Evolutionary conservation across 148 eudicot species (phyloP).

Genomic region (Polygonum aviculare): DNA sequence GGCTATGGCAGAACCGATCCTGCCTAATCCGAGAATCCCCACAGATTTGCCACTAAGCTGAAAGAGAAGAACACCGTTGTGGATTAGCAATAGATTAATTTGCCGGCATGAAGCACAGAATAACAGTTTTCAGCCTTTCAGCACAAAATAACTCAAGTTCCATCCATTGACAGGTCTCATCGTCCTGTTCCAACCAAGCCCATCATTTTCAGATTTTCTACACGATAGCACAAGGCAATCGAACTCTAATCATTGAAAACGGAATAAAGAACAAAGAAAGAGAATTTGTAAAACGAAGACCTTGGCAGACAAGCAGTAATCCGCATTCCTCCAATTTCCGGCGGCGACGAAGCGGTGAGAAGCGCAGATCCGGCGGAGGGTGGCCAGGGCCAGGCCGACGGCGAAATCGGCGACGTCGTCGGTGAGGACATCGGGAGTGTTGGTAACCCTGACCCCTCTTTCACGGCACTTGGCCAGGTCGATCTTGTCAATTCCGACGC

Average conservation of each 20-base stretch:
- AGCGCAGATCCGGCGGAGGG: slow-evolving; percentile 42
- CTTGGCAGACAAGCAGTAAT: slow-evolving; percentile 36
- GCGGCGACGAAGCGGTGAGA: slow-evolving; percentile 35
- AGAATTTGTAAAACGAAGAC: slow-evolving; percentile 16
- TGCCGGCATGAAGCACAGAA: no score
- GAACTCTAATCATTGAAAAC: background rate
- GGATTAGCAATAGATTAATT: background rate
- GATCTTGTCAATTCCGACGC: slow-evolving; percentile 65
- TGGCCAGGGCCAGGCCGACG: slow-evolving; percentile 28
- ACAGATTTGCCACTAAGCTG: slow-evolving; percentile 25
- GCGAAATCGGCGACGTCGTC: slow-evolving; percentile 67
- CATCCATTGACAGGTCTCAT: background rate
- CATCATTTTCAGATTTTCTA: background rate
- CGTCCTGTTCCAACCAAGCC: background rate
- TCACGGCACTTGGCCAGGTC: slow-evolving; percentile 21
- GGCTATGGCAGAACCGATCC: slow-evolving; percentile 22
- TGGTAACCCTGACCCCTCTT: slow-evolving; percentile 12
- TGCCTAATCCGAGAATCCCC: slow-evolving; percentile 24
- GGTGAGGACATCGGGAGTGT: slow-evolving; percentile 21
- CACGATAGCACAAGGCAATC: background rate
- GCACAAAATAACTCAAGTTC: no score
- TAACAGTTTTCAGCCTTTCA: no score
- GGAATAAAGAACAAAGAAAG: background rate
- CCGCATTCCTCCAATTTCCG: slow-evolving; percentile 36
- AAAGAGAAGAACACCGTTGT: background rate